These are phyloP conservation scores for Eucalyptus rudis DNA, from an alignment of 345 rosid species.

Conservation along the genomic window DNA sequence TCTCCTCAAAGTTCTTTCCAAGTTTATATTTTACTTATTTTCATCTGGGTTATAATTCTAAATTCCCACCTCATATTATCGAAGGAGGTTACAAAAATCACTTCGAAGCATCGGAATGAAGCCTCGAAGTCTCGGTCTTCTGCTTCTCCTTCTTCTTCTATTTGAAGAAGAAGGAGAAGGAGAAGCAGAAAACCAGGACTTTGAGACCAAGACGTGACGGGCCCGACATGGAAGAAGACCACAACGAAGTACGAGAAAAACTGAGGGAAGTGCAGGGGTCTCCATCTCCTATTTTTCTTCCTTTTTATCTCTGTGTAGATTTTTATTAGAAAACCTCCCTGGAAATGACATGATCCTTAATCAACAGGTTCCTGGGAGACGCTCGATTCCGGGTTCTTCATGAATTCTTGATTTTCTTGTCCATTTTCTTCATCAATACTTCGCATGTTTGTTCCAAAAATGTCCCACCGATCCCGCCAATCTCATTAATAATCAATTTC, in stretches of 20 bases:
- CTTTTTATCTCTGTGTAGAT: too few relatives aligned
- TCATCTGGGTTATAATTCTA: background rate
- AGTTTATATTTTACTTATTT: background rate
- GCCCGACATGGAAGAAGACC: background rate
- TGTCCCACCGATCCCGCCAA: background rate
- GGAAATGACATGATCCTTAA: too few relatives aligned
- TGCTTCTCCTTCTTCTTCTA: background rate
- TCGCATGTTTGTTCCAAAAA: background rate
- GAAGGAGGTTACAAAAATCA: background rate
- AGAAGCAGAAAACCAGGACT: background rate
- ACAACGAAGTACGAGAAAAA: background rate
- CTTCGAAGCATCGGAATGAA: background rate
- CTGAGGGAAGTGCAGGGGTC: accelerated
- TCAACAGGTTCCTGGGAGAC: background rate
- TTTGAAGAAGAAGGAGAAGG: background rate
- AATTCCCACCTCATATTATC: background rate
- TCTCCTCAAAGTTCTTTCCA: background rate
- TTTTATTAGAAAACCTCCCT: too few relatives aligned
- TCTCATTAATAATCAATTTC: too few relatives aligned
- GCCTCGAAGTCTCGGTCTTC: background rate
- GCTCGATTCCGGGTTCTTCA: background rate
- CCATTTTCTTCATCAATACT: background rate
- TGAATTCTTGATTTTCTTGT: background rate
- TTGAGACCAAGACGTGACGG: background rate
- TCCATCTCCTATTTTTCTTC: background rate